Evolutionary conservation across 1,284 basidiomycete species (phyloP).

Genomic region (Boletus mariae): DNA sequence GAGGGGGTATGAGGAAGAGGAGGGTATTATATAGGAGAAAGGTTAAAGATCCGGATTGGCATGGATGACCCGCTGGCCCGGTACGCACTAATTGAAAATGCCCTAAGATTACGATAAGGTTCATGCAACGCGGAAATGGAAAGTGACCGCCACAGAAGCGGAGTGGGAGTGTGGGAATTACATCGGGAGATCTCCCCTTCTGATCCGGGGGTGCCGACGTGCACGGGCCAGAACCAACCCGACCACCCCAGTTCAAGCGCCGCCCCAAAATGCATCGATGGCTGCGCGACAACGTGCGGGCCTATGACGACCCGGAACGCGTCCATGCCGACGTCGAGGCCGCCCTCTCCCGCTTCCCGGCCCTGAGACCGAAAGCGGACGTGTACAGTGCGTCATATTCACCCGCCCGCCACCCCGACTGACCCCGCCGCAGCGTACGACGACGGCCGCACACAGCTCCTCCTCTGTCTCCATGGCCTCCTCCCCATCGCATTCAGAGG

Average conservation of each 20-base stretch:
- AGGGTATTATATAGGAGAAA: slow-evolving; percentile 34
- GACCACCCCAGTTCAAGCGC: slow-evolving; percentile 9
- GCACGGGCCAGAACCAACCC: slow-evolving; percentile 18
- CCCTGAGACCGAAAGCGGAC: slow-evolving; percentile 86
- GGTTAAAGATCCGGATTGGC: slow-evolving; percentile 43
- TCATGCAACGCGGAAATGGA: slow-evolving; percentile 34
- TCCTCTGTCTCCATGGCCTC: slow-evolving; percentile 88
- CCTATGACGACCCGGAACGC: slow-evolving; percentile 61
- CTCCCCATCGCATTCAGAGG: slow-evolving; percentile 82
- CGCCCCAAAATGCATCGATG: slow-evolving; percentile 47
- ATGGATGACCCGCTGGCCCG: slow-evolving; percentile 36
- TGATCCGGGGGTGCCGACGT: slow-evolving; percentile 19
- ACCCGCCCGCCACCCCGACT: neutral
- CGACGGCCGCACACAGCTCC: slow-evolving; percentile 87
- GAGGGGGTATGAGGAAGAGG: slow-evolving; percentile 1
- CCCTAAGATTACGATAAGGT: slow-evolving; percentile 18
- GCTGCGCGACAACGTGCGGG: slow-evolving; percentile 66
- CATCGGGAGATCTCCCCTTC: slow-evolving; percentile 24
- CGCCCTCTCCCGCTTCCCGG: slow-evolving; percentile 55
- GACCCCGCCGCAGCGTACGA: slow-evolving; percentile 69
- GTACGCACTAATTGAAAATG: slow-evolving; percentile 37
- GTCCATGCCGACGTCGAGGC: slow-evolving; percentile 63
- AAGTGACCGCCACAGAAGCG: slow-evolving; percentile 32
- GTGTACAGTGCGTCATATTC: slow-evolving; percentile 68
- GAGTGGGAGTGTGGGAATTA: slow-evolving; percentile 30